Conservation (phyloP, 1,139 yeast genomes). For the Yamadazyma conglobata region DNA sequence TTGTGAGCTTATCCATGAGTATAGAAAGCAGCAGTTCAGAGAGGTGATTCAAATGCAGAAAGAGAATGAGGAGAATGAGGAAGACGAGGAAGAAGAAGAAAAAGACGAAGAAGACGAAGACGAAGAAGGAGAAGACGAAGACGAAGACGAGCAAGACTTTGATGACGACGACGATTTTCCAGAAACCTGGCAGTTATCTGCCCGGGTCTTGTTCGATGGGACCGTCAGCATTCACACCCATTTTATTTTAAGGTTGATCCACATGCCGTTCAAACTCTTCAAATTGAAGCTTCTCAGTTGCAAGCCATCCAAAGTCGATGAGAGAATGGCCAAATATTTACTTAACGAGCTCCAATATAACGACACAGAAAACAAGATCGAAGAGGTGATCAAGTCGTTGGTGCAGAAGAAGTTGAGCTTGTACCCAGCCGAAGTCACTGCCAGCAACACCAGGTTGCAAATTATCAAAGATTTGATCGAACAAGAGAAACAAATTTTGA, state of each 20-base stretch:
- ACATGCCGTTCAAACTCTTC: slow-evolving; percentile 25
- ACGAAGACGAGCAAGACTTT: slow-evolving; percentile 18
- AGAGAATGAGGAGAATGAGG: slow-evolving; percentile 17
- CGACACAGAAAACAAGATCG: slow-evolving; percentile 12
- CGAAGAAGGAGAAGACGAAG: slow-evolving; percentile 20
- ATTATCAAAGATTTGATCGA: slow-evolving; percentile 13
- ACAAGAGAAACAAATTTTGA: slow-evolving; percentile 18
- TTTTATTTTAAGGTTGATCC: slow-evolving; percentile 23
- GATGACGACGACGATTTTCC: slow-evolving; percentile 18
- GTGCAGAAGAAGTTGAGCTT: slow-evolving; percentile 20
- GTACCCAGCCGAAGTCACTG: slow-evolving; percentile 12
- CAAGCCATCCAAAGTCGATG: slow-evolving; percentile 13
- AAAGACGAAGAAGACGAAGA: slow-evolving; percentile 17
- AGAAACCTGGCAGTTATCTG: slow-evolving; percentile 29
- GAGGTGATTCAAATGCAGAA: slow-evolving; percentile 1
- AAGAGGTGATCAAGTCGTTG: slow-evolving; percentile 18
- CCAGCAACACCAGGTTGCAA: slow-evolving; percentile 7
- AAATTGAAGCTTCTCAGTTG: slow-evolving; percentile 13
- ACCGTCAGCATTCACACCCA: slow-evolving; percentile 24
- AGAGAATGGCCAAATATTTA: slow-evolving; percentile 15
- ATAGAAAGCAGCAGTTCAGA: slow-evolving; percentile 1
- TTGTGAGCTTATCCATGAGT: slow-evolving; percentile 28
- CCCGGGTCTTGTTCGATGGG: slow-evolving; percentile 23
- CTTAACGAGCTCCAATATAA: slow-evolving; percentile 12
- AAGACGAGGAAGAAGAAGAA: slow-evolving; percentile 15